Conservation (phyloP, 331 rosid species). For the Malus hybrid region DNA sequence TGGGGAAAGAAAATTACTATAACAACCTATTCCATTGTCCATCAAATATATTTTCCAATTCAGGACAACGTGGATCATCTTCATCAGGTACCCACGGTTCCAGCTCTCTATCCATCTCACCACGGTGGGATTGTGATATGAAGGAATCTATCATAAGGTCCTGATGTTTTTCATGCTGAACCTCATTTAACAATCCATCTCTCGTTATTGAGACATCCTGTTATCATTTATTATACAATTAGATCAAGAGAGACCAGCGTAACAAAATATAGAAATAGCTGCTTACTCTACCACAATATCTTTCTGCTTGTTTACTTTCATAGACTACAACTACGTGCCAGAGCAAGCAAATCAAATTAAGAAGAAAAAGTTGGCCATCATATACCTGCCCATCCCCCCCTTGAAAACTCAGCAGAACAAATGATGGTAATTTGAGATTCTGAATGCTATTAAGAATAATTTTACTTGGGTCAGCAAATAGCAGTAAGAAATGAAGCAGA, state of each 20-base stretch:
- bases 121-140: constrained; percentile 70
- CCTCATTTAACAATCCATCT: constrained; percentile 47
- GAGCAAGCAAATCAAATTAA: neutral
- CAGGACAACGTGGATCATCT: constrained; percentile 74
- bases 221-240: constrained; percentile 16
- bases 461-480: neutral
- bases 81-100: constrained; percentile 93
- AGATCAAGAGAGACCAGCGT: neutral
- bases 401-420: neutral
- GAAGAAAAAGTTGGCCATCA: neutral
- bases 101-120: constrained; percentile 70
- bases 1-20: constrained; percentile 22
- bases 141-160: constrained; percentile 79
- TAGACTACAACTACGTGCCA: neutral
- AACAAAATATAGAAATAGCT: neutral
- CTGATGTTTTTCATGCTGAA: constrained; percentile 43
- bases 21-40: constrained; percentile 77
- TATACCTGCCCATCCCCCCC: too few species aligned
- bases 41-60: constrained; percentile 73
- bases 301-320: neutral
- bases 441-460: neutral
- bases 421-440: neutral
- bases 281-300: neutral
- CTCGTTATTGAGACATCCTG: constrained; percentile 69
- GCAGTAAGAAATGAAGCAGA: constrained; percentile 17